Percentiles rank a stretch among this genome's conserved stretches.
Evolutionary conservation across 2,329 filamentous ascomycete genomes (phyloP).

Genomic region (Aspergillus aculeatus): DNA sequence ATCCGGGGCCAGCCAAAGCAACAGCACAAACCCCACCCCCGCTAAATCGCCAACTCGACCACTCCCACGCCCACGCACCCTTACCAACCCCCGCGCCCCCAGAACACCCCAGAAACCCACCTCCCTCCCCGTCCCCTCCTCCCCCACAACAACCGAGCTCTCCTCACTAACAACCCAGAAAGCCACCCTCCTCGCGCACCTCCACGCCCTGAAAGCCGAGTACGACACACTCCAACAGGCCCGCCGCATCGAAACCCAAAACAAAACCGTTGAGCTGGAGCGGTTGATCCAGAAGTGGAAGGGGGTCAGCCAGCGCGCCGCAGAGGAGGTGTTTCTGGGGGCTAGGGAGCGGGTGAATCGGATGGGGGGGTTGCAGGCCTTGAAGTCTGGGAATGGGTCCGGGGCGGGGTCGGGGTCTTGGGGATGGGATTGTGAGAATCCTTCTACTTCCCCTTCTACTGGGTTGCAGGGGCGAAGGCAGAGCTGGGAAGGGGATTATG

Average conservation of each 20-base stretch:
- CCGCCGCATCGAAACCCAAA: slow-evolving; percentile 47
- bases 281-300: slow-evolving; percentile 62
- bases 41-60: slow-evolving; percentile 40
- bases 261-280: slow-evolving; percentile 56
- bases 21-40: neutral
- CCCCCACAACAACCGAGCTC: neutral
- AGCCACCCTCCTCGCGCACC: slow-evolving; percentile 29
- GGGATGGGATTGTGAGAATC: slow-evolving; percentile 34
- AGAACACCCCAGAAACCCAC: neutral
- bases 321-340: slow-evolving; percentile 64
- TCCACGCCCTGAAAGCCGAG: slow-evolving; percentile 37
- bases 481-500: slow-evolving; percentile 31
- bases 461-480: too few relatives aligned
- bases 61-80: slow-evolving; percentile 12
- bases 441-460: too few relatives aligned
- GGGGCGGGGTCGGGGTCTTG: slow-evolving; percentile 43
- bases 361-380: slow-evolving; percentile 62
- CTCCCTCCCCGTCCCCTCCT: neutral
- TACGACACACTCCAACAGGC: slow-evolving; percentile 56
- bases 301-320: slow-evolving; percentile 58
- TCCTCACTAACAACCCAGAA: slow-evolving; percentile 38
- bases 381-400: slow-evolving; percentile 28
- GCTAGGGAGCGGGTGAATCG: slow-evolving; percentile 61
- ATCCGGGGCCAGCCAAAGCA: too few relatives aligned
- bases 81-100: neutral